Evolutionary conservation across 768 basidiomycete genomes (phyloP).

Genomic region (Psilocybe azurescens): DNA sequence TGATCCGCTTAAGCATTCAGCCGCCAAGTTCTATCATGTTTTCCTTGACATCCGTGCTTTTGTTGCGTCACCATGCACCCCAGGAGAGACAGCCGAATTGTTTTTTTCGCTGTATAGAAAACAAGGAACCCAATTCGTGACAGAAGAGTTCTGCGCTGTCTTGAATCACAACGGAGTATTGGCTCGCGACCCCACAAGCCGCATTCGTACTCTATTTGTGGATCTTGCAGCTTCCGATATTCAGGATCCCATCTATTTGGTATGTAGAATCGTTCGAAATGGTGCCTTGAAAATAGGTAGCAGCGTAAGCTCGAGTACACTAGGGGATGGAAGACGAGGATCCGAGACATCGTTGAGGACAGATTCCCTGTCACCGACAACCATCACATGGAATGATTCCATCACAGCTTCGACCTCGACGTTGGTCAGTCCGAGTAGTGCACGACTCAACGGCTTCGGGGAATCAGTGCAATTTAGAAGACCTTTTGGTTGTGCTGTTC

Average conservation of each 20-base stretch:
- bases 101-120: constrained; percentile 94
- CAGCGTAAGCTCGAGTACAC: constrained; percentile 51
- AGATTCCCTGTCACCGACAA: constrained; percentile 32
- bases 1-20: constrained; percentile 39
- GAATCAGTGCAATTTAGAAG: constrained; percentile 70
- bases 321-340: constrained; percentile 54
- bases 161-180: constrained; percentile 92
- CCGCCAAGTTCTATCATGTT: constrained; percentile 85
- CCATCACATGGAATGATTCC: constrained; percentile 24
- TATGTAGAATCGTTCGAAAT: constrained; percentile 89
- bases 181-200: constrained; percentile 75
- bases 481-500: constrained; percentile 95
- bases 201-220: constrained; percentile 86
- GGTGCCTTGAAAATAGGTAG: constrained; percentile 81
- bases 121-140: constrained; percentile 83
- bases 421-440: constrained; percentile 20
- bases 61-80: constrained; percentile 86
- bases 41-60: constrained; percentile 92
- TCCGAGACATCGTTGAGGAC: constrained; percentile 56
- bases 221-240: constrained; percentile 90
- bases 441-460: constrained; percentile 29
- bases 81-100: constrained; percentile 92
- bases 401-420: constrained; percentile 14
- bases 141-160: constrained; percentile 90
- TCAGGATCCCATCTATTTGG: constrained; percentile 84